phyloP scores from a whole-genome alignment of 1,284 basidiomycete species.

The Rhodotorula sp. region DNA sequence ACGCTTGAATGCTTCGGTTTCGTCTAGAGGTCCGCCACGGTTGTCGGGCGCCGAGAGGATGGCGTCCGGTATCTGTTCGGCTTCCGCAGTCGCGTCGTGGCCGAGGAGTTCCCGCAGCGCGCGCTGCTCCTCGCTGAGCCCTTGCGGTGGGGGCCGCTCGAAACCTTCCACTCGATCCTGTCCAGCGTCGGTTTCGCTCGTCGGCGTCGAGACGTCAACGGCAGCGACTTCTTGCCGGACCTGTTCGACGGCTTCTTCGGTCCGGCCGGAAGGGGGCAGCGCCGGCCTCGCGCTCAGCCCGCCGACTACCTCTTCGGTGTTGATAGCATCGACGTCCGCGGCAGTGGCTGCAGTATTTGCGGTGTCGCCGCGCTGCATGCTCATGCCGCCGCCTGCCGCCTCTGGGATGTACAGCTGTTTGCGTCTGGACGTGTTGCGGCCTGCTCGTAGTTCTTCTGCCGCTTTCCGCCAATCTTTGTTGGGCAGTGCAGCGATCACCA shows the following conservation, averaged over 20 bases:
- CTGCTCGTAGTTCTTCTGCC: conserved; percentile 54
- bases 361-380: background rate
- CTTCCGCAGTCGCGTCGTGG: conserved; percentile 51
- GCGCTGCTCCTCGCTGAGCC: conserved; percentile 58
- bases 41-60: conserved; percentile 56
- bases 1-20: conserved; percentile 74
- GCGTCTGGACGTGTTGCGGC: conserved; percentile 59
- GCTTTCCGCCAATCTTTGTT: conserved; percentile 82
- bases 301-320: conserved; percentile 42
- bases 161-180: too few relatives aligned
- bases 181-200: background rate
- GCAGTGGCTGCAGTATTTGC: conserved; percentile 10
- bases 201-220: background rate
- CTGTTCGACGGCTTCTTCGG: conserved; percentile 44
- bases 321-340: conserved; percentile 37
- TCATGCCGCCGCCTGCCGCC: conserved; percentile 15
- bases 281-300: conserved; percentile 43
- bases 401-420: conserved; percentile 53
- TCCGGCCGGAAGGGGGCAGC: conserved; percentile 45
- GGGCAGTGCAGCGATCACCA: conserved; percentile 76
- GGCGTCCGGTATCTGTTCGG: conserved; percentile 54
- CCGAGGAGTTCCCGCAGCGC: conserved; percentile 71
- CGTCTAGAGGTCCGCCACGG: conserved; percentile 55
- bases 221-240: background rate
- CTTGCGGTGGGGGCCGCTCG: too few relatives aligned